Base-by-base conservation (phyloP, 768 basidiomycete species). In the Solioccasus polychromus region DNA sequence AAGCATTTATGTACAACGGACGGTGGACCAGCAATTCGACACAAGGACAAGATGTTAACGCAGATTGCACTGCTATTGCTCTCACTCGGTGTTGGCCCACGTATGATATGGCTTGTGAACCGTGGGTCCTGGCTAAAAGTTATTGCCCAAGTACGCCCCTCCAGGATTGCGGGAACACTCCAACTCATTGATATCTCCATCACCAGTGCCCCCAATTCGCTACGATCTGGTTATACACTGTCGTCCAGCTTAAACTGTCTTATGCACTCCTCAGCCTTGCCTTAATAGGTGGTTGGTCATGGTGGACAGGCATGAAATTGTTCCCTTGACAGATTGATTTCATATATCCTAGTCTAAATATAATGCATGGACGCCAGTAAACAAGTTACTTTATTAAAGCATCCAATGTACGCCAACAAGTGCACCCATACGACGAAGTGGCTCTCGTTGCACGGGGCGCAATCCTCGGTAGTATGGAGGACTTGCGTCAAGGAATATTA, bases 171-270 rank as follows among this genome's bases (percentile, higher is more conserved):
- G n/a, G 32, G n/a, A n/a, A 12, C 8, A 14, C 42, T 37, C 29
- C 26, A 29, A 34, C 20, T 51, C 22, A 51, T 38, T 35, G 37
- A 17, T 25, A 32, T 28, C 45, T 26, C n/a, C n/a, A 19, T 50
- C 14, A 42, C 28, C 28, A 92, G 90, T 77, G 77, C 46, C 89
- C 90, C 11, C 86, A 90, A 10, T 67, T 91, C 44, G 82, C 82
- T 3, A 89, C 88, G 0, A 59, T 85, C 6, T 92, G 90, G 89
- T 70, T 90, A 8, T 92, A 86, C 55, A 73, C 79, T 3, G 70
- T 90, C 39, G 68, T 89, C 11, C 84, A 88, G 52, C 72, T 90
- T 22, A 78, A 84, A 45, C 66, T 92, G 20, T 71, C 71, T 3
- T 77, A 80, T 17, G 82, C 88, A 5, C 68, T 80, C 4, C 46